Conservation (phyloP, 2,329 filamentous ascomycete genomes). For the Nemania sp. region DNA sequence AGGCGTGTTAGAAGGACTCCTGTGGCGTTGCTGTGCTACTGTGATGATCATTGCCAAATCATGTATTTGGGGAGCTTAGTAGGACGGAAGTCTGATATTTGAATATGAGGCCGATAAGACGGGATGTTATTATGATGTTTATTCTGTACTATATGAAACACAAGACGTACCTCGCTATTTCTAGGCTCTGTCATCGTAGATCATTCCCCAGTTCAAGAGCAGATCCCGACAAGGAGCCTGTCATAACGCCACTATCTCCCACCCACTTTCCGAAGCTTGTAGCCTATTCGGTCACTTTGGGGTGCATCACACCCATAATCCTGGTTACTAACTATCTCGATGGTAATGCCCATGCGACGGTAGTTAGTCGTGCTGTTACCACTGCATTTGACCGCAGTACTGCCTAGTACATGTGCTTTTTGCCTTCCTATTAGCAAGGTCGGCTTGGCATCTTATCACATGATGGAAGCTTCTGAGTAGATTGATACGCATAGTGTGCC, state of each 20-base stretch:
- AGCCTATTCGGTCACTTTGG: slow-evolving; percentile 18
- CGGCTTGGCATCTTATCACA: neutral
- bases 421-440: neutral
- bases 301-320: slow-evolving; percentile 15
- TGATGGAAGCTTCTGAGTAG: neutral
- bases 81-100: neutral
- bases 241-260: slow-evolving; percentile 30
- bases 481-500: neutral
- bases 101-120: neutral
- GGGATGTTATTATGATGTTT: slow-evolving; percentile 5
- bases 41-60: neutral
- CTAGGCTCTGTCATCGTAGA: slow-evolving; percentile 18
- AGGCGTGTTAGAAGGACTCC: slow-evolving; percentile 10
- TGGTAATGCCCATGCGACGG: neutral
- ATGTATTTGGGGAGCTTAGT: neutral
- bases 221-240: slow-evolving; percentile 28
- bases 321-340: neutral
- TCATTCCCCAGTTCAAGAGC: slow-evolving; percentile 17
- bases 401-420: neutral
- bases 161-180: slow-evolving; percentile 13
- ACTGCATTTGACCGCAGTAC: slow-evolving; percentile 1
- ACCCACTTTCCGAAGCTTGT: slow-evolving; percentile 30
- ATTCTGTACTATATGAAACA: neutral
- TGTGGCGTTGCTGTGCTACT: neutral
- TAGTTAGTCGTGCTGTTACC: neutral